Conservation (phyloP, 495 filamentous ascomycete genomes). For the Podospora sp. region DNA sequence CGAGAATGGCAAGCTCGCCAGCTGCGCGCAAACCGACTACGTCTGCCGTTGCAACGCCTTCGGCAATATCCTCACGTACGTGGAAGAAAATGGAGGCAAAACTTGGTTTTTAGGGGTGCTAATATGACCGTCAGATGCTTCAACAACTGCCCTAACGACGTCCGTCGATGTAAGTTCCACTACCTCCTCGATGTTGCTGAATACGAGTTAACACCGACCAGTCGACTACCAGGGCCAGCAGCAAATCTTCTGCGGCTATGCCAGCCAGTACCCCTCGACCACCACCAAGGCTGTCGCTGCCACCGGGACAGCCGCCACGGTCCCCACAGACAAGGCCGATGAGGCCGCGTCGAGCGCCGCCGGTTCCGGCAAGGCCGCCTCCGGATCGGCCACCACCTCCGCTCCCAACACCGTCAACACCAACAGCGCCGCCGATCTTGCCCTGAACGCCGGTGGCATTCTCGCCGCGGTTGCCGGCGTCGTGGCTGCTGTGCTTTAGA, state of each 20-base stretch:
- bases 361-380: not conserved
- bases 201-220: not conserved
- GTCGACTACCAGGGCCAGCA: constrained; percentile 34
- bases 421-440: constrained; percentile 38
- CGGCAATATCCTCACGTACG: constrained; percentile 39
- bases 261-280: constrained; percentile 37
- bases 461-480: constrained; percentile 41
- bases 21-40: constrained; percentile 42
- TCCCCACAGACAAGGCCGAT: not conserved
- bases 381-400: constrained; percentile 22
- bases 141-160: constrained; percentile 53
- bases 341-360: not conserved
- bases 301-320: constrained; percentile 4
- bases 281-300: constrained; percentile 20
- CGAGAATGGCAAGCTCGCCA: constrained; percentile 42
- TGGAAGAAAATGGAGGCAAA: not conserved
- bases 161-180: constrained; percentile 28
- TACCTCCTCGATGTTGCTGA: too few relatives aligned
- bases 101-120: not conserved
- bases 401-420: constrained; percentile 30
- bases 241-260: constrained; percentile 46
- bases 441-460: constrained; percentile 34
- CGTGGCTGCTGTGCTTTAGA: constrained; percentile 38
- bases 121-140: constrained; percentile 34
- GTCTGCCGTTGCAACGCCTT: constrained; percentile 45